These are phyloP conservation scores for Phialophora tarda DNA, from an alignment of 2,329 filamentous ascomycete genomes.

Conservation along the genomic window DNA sequence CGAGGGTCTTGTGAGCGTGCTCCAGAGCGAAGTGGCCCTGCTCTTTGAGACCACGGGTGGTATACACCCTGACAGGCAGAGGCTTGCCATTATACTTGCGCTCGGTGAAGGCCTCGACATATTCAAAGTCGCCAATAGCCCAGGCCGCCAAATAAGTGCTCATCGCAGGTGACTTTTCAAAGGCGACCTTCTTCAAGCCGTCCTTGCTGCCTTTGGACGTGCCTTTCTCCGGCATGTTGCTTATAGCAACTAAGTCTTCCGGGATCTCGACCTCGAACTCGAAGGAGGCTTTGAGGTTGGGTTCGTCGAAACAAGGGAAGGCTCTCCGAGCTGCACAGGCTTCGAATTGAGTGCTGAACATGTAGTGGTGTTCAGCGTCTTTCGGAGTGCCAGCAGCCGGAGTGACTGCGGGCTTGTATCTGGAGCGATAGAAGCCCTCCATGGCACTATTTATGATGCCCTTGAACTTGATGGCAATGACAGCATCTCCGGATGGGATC, in stretches of 20 bases:
- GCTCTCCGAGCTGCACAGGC: slow-evolving; percentile 91
- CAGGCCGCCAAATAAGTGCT: slow-evolving; percentile 88
- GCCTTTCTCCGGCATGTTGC: slow-evolving; percentile 91
- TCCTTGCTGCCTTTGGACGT: slow-evolving; percentile 71
- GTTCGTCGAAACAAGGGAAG: slow-evolving; percentile 98
- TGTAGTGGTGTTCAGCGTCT: slow-evolving; percentile 66
- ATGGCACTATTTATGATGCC: slow-evolving; percentile 87
- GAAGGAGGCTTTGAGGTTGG: slow-evolving; percentile 94
- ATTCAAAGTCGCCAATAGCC: slow-evolving; percentile 97
- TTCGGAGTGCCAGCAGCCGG: slow-evolving; percentile 78
- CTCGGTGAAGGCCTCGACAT: slow-evolving; percentile 87
- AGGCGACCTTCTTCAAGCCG: slow-evolving; percentile 70
- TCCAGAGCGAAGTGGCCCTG: slow-evolving; percentile 88
- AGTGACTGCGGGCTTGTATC: slow-evolving; percentile 81
- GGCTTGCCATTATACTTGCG: slow-evolving; percentile 89
- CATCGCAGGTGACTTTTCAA: slow-evolving; percentile 87
- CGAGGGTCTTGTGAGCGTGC: slow-evolving; percentile 90
- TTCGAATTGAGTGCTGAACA: slow-evolving; percentile 97
- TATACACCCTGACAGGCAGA: slow-evolving; percentile 93
- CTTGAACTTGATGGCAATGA: slow-evolving; percentile 73
- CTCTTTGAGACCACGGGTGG: slow-evolving; percentile 89
- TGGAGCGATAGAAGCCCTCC: slow-evolving; percentile 91
- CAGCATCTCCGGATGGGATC: slow-evolving; percentile 70
- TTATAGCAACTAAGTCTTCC: slow-evolving; percentile 82
- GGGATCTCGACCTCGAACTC: slow-evolving; percentile 93